phyloP scores from a whole-genome alignment of 2,329 filamentous ascomycete genomes.

The Colletotrichum sp. region DNA sequence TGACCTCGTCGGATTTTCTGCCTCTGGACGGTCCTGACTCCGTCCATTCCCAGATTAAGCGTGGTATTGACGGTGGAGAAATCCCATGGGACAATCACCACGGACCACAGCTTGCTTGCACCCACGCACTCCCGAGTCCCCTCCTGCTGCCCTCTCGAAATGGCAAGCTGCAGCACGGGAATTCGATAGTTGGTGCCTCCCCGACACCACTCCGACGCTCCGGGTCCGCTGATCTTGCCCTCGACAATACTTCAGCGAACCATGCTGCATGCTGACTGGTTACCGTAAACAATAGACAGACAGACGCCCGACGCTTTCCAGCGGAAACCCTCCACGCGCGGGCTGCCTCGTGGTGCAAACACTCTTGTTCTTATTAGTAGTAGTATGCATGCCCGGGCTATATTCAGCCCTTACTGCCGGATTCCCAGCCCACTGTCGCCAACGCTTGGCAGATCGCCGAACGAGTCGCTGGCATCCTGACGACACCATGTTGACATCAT shows the following conservation, averaged over 20 bases:
- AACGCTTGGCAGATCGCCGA: background rate
- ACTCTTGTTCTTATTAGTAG: background rate
- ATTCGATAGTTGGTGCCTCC: slow-evolving; percentile 9
- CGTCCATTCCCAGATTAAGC: slow-evolving; percentile 12
- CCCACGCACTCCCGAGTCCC: background rate
- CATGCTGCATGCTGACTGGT: background rate
- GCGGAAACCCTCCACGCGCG: background rate
- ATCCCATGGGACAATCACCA: background rate
- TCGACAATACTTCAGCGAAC: background rate
- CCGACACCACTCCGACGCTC: background rate
- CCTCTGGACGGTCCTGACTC: slow-evolving; percentile 9
- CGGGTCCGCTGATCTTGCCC: background rate
- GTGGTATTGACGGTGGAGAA: background rate
- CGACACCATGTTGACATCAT: background rate
- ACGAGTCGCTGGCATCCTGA: background rate
- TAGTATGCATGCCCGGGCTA: background rate
- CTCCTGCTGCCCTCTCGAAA: background rate
- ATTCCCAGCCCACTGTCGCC: background rate
- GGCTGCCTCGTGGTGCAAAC: background rate
- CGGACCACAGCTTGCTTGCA: slow-evolving; percentile 14
- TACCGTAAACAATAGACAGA: background rate
- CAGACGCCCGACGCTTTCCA: background rate
- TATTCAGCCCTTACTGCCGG: background rate
- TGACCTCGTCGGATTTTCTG: background rate
- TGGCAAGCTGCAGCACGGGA: background rate